These are phyloP conservation scores for Jasminum sambac DNA, from an alignment of 257 asterid species.

Conservation along the genomic window DNA sequence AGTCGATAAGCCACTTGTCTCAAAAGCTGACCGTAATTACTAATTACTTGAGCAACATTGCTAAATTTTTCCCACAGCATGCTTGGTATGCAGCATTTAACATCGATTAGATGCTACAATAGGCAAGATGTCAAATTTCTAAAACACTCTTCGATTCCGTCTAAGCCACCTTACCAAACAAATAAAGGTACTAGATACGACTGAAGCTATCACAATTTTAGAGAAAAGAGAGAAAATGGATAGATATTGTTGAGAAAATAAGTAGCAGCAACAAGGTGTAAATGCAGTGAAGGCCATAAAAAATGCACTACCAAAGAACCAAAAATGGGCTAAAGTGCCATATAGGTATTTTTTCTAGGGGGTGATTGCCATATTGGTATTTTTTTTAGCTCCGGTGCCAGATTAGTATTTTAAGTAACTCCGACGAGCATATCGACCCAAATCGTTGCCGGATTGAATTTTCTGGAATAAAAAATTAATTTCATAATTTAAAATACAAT, in stretches of 20 bases:
- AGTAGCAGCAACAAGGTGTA: slow-evolving; percentile 8
- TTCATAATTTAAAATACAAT: no score
- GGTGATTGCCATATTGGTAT: no score
- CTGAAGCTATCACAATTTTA: slow-evolving; percentile 11
- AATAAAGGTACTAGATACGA: slow-evolving; percentile 16
- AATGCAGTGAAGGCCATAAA: neutral
- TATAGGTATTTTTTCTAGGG: no score
- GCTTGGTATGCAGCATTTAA: neutral
- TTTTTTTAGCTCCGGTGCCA: no score
- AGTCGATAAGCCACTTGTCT: neutral
- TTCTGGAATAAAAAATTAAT: no score
- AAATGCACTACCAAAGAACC: slow-evolving; percentile 7
- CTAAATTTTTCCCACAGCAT: neutral
- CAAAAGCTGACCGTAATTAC: slow-evolving; percentile 6
- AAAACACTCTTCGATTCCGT: neutral
- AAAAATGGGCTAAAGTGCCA: no score
- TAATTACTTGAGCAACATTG: neutral
- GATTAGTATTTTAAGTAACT: no score
- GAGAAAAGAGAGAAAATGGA: neutral
- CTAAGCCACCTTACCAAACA: neutral
- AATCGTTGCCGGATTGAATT: no score
- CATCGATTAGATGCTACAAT: neutral
- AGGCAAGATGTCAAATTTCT: neutral
- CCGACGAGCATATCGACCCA: no score
- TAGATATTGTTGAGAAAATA: neutral